Base-by-base conservation (phyloP, 2,329 filamentous ascomycete species). In the Cryphonectria radicalis region DNA sequence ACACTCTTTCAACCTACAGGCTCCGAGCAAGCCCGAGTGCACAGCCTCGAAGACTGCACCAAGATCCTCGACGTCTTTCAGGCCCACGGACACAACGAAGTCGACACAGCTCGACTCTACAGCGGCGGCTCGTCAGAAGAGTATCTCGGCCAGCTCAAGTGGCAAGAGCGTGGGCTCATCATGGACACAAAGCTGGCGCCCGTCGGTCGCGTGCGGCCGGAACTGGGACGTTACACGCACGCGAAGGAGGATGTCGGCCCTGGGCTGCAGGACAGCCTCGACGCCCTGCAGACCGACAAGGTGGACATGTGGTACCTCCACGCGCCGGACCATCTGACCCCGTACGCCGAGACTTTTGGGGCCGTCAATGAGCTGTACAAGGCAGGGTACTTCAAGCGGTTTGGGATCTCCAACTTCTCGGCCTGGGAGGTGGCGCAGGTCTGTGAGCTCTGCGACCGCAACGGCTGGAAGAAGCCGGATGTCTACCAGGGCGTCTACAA, bases 91-190 rank as follows among this genome's bases (percentile, higher is more conserved):
- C 90, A 92, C 80, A 86, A 88, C 76, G 91, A 93, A 76, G 79
- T 93, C 67, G 91, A 93, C 77, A 93, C 91, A 0, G 91, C 91
- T 0, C 86, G 91, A 19, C 78, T 85, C 4, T 93, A 93, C 74
- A 84, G 91, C 60, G 85, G 81, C 42, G 91, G 91, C 65, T 83
- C 86, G 66, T 90, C 92, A 67, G 92, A 93, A 76, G 79, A 83
- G 67, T 81, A 82, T 62, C 81, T 88, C 1, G 84, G 80, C 8
- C 74, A 78, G 17, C 74, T 81, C 14, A 73, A 80, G 35, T 83
- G 81, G 80, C 73, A 81, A 63, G 67, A 77, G 7, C 79, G 82
- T n/a, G 80, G 79, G 25, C 74, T 85, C 28, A 68, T 77, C 22
- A 79, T 85, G 74, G 82, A 81, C 69, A 85, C 84, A 0, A 85